phyloP scores from a whole-genome alignment of 1,139 yeast genomes.

The Debaryomyces nepalensis region DNA sequence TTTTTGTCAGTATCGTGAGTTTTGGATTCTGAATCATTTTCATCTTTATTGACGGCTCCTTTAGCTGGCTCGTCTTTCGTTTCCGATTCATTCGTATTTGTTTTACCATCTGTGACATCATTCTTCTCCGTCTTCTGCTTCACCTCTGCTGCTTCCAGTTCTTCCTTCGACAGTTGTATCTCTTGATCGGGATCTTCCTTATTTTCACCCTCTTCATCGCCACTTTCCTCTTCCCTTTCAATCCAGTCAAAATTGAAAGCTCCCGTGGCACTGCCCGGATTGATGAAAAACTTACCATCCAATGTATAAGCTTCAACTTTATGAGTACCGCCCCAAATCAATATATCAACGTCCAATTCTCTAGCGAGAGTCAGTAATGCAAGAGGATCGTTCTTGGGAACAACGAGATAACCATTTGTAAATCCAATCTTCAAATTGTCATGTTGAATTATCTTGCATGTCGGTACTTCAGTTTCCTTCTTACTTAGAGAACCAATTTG shows the following conservation, averaged over 20 bases:
- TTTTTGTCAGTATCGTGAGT: constrained; percentile 17
- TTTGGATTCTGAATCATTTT: constrained; percentile 12
- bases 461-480: constrained; percentile 57
- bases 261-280: constrained; percentile 97
- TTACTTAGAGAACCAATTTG: constrained; percentile 32
- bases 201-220: constrained; percentile 39
- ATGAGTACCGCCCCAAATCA: constrained; percentile 97
- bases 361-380: constrained; percentile 82
- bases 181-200: constrained; percentile 24
- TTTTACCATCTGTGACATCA: no score
- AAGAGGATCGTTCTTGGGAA: constrained; percentile 87
- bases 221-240: constrained; percentile 49
- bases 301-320: constrained; percentile 90
- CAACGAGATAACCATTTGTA: constrained; percentile 80
- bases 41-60: constrained; percentile 15
- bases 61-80: constrained; percentile 17
- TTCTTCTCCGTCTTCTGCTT: constrained; percentile 30
- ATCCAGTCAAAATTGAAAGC: constrained; percentile 65
- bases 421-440: constrained; percentile 83
- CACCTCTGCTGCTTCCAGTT: constrained; percentile 17
- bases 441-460: constrained; percentile 64
- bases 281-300: constrained; percentile 89
- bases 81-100: constrained; percentile 14
- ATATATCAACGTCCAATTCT: constrained; percentile 87
- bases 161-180: constrained; percentile 16